Base-by-base conservation (phyloP, 176 grass and related monocot genomes). In the Melocanna baccifera region DNA sequence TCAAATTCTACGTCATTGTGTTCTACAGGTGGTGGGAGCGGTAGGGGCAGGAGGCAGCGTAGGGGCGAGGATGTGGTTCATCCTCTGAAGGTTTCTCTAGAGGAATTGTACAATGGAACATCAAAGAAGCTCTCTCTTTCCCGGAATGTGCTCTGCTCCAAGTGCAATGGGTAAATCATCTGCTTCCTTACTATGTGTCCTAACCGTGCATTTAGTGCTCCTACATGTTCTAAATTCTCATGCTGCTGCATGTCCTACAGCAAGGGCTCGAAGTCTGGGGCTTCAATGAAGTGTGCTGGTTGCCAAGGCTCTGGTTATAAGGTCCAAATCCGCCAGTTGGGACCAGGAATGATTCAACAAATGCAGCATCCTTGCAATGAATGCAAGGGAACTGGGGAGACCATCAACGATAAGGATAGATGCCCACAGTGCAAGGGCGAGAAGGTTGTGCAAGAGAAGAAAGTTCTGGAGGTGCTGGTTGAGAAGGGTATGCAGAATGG, bases 321-420 rank as follows among this genome's bases (percentile, higher is more conserved):
- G 87, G 87, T 97, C 22, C 88, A 91, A 45, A 88, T 97, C 3
- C 78, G 94, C 25, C 91, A 94, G 58, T 15, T 97, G 65, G 94
- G 91, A 7, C 94, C 94, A n/a, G 78, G 82, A 41, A 97, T 97
- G 94, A 92, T 97, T 48, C 94, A 97, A 42, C 94, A 97, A 73
- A 97, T 97, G 94, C 94, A 94, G 52, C 89, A 90, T 51, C 85
- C 92, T 50, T 97, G 94, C 89, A 94, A 86, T 12, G 94, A 94
- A 28, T 97, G 91, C 83, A 97, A 88, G 71, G 94, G 89, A 11
- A 90, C 87, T 77, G 94, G 94, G 2, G 94, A 97, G 85, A 94
- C 87, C 12, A 94, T 97, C 63, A 92, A 14, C 1, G 89, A 97
- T 0, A 97, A 94, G 85, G 94, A 97, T 66, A 77, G 94, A 45